Conservation (phyloP, 2,329 filamentous ascomycete species). For the Claviceps humidiphila region DNA sequence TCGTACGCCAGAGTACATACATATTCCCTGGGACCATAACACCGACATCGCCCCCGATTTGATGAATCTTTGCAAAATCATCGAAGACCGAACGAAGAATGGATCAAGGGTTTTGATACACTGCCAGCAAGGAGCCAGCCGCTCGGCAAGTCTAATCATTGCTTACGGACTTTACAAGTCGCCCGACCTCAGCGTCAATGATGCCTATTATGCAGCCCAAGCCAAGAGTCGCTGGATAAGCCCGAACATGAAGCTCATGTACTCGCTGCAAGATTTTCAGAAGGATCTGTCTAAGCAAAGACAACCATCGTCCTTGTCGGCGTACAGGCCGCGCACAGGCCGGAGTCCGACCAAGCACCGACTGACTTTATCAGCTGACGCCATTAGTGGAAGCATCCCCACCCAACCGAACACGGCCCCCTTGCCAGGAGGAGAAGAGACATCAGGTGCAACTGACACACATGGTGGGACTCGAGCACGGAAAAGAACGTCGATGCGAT, state of each 20-base stretch:
- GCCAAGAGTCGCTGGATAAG: conserved; percentile 77
- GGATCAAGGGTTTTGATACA: conserved; percentile 72
- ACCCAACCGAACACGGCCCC: conserved; percentile 50
- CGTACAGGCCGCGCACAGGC: conserved; percentile 35
- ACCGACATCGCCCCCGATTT: conserved; percentile 72
- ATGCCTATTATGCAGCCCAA: conserved; percentile 72
- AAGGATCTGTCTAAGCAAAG: conserved; percentile 45
- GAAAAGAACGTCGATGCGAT: conserved; percentile 40
- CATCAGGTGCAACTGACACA: conserved; percentile 26
- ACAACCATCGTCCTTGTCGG: conserved; percentile 27
- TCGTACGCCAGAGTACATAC: conserved; percentile 65
- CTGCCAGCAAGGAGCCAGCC: conserved; percentile 75
- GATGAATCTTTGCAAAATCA: conserved; percentile 60
- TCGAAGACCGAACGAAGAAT: conserved; percentile 57
- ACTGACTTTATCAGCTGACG: conserved; percentile 45
- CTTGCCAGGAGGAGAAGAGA: conserved; percentile 39
- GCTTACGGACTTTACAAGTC: conserved; percentile 74
- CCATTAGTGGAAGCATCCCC: conserved; percentile 32
- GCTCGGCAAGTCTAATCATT: conserved; percentile 75
- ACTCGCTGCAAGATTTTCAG: conserved; percentile 73
- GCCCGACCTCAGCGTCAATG: conserved; percentile 63
- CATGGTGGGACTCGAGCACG: conserved; percentile 31
- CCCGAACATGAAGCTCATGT: conserved; percentile 85
- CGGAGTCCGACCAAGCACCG: conserved; percentile 48
- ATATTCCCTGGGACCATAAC: conserved; percentile 81